Conservation (phyloP, 2,329 filamentous ascomycete species). For the Cladobotryum protrusum region DNA sequence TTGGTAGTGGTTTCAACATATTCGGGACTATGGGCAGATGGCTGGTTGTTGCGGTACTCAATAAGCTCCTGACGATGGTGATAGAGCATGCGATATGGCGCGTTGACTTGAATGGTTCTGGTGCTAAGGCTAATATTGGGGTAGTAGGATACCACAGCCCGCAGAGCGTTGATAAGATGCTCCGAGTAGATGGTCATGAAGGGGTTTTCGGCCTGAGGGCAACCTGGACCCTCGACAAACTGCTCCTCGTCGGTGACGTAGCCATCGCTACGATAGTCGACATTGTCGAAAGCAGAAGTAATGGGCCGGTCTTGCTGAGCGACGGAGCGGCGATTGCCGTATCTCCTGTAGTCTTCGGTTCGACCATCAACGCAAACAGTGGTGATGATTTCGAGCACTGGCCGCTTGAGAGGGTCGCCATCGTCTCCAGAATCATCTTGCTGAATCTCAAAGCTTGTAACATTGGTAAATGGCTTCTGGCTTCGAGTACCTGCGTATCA, state of each 20-base stretch:
- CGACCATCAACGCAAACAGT: slow-evolving; percentile 24
- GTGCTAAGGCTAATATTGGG: slow-evolving; percentile 34
- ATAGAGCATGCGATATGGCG: slow-evolving; percentile 43
- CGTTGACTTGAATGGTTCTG: slow-evolving; percentile 32
- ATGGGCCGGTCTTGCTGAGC: slow-evolving; percentile 22
- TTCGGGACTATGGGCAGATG: slow-evolving; percentile 32
- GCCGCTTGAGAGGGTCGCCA: slow-evolving; percentile 18
- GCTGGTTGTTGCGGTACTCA: slow-evolving; percentile 36
- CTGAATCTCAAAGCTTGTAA: slow-evolving; percentile 23
- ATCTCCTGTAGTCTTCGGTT: neutral
- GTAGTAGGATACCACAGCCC: slow-evolving; percentile 43
- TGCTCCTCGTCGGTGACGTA: slow-evolving; percentile 20
- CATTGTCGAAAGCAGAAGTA: slow-evolving; percentile 22
- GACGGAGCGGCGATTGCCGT: slow-evolving; percentile 6
- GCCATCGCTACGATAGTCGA: slow-evolving; percentile 20
- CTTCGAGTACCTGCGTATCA: slow-evolving; percentile 30
- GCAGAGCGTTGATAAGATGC: slow-evolving; percentile 41
- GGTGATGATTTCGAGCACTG: slow-evolving; percentile 40
- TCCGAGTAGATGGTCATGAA: slow-evolving; percentile 39
- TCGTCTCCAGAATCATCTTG: slow-evolving; percentile 16
- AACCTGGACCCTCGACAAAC: slow-evolving; percentile 17
- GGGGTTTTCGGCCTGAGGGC: slow-evolving; percentile 26
- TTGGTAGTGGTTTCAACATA: slow-evolving; percentile 34
- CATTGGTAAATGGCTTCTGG: slow-evolving; percentile 30
- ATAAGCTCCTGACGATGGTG: slow-evolving; percentile 40